Conservation (phyloP, 495 filamentous ascomycete species). For the Ascodesmis nigricans region DNA sequence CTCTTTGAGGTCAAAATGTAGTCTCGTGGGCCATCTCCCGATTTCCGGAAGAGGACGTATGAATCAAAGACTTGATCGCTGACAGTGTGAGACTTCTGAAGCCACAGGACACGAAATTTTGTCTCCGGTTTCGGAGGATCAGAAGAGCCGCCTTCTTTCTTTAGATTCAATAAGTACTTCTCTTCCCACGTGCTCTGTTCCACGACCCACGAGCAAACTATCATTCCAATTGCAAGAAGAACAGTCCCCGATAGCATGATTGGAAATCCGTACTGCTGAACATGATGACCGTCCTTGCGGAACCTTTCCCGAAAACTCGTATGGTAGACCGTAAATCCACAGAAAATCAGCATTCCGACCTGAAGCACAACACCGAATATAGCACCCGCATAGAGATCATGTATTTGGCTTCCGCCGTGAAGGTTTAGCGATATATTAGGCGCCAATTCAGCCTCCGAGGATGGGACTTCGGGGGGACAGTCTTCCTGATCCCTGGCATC, state of each 20-base stretch:
- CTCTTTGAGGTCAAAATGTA: slow-evolving; percentile 1
- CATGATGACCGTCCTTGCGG: background rate
- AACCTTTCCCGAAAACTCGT: background rate
- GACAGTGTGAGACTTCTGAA: slow-evolving; percentile 4
- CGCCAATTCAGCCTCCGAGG: slow-evolving; percentile 1
- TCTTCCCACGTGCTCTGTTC: slow-evolving; percentile 17
- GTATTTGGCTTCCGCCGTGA: background rate
- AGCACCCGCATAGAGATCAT: slow-evolving; percentile 14
- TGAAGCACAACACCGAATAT: slow-evolving; percentile 16
- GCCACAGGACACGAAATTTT: slow-evolving; percentile 7
- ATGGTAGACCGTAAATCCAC: slow-evolving; percentile 7
- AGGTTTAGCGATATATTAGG: slow-evolving; percentile 22
- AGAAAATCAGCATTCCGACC: slow-evolving; percentile 13
- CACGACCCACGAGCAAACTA: slow-evolving; percentile 21
- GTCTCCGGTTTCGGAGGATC: too few relatives aligned
- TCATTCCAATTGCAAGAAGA: slow-evolving; percentile 14
- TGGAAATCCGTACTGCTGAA: slow-evolving; percentile 16
- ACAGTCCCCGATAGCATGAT: slow-evolving; percentile 19
- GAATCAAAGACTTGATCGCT: slow-evolving; percentile 6
- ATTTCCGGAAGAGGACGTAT: slow-evolving; percentile 4
- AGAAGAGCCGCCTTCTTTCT: too few relatives aligned
- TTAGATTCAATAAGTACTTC: background rate
- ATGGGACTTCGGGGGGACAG: background rate
- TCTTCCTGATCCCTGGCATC: background rate
- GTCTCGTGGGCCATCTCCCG: background rate